These are phyloP conservation scores for Trichoderma orchidacearum DNA, from an alignment of 495 filamentous ascomycete species.

Conservation along the genomic window DNA sequence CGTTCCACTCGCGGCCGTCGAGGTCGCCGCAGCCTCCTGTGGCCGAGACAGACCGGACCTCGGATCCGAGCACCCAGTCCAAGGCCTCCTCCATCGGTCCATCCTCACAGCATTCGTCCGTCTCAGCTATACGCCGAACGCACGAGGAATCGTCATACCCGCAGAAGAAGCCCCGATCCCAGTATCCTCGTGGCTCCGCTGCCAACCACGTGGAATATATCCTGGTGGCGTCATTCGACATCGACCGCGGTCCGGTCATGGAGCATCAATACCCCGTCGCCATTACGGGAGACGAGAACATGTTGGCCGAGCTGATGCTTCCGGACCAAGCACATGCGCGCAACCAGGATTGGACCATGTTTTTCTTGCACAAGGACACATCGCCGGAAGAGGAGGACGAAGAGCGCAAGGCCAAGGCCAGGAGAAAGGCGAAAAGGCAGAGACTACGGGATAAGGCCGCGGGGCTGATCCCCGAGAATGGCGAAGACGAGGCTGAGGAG, in stretches of 20 bases:
- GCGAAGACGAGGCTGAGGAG: conserved; percentile 21
- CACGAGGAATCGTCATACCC: conserved; percentile 28
- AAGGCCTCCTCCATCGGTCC: conserved; percentile 37
- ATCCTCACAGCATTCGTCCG: conserved; percentile 39
- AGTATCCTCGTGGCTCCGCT: conserved; percentile 64
- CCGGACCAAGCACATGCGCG: conserved; percentile 93
- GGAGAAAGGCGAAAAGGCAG: conserved; percentile 29
- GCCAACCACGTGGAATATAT: conserved; percentile 99
- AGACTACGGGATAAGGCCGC: conserved; percentile 33
- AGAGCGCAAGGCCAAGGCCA: conserved; percentile 35
- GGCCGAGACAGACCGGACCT: conserved; percentile 31
- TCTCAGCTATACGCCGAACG: conserved; percentile 30
- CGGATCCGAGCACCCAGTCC: conserved; percentile 41
- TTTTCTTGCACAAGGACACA: conserved; percentile 93
- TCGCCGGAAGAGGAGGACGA: conserved; percentile 65
- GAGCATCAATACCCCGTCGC: conserved; percentile 92
- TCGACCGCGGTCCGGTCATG: conserved; percentile 92
- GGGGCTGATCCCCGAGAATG: conserved; percentile 39
- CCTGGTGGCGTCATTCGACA: conserved; percentile 95
- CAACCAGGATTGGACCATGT: conserved; percentile 97
- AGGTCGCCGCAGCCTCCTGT: conserved; percentile 38
- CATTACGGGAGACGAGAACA: conserved; percentile 93
- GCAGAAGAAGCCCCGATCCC: conserved; percentile 51
- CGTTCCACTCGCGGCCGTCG: conserved; percentile 29
- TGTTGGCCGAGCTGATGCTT: conserved; percentile 97